Evolutionary conservation across 2,329 filamentous ascomycete species (phyloP), one percentile per base, ranked within the genome.

Genomic region (Botryotinia convoluta): DNA sequence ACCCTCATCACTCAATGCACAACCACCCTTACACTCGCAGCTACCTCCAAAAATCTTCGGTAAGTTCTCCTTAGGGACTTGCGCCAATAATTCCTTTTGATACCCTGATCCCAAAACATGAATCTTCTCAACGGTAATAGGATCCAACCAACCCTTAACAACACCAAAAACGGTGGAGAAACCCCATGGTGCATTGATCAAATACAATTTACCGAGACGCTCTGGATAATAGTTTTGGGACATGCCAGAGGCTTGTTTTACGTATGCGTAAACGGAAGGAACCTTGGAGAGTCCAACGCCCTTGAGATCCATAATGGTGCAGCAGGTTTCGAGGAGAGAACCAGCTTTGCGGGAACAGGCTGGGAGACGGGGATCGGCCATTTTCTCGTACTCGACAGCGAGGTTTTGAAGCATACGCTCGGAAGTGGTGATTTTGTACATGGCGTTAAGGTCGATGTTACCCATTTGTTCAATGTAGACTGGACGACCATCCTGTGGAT

Each of bases 221-320:
- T 99, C 96, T 12, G 96, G 96, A 86, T 99, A 99, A 90, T 98
- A 97, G 89, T 98, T 97, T 85, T 98, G 96, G 77, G 93, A 97
- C 84, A 99, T 93, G 82, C 86, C 91, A 48, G 94, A 96, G 63
- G 94, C 94, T 82, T 92, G 89, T 80, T 90, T 90, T 78, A 99
- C 89, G 86, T 98, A 98, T 72, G 90, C 88, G 86, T 97, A 97
- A 74, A 98, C 95, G 75, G 92, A 92, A 75, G 90, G 88, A 61
- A 93, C 91, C 84, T 92, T 96, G 82, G 87, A 88, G 79, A 98
- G 85, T 74, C 93, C 93, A 37, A 99, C 95, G 75, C 95, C 95
- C 87, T 97, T 97, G 83, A 98, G 88, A 84, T 99, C 96, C 92
- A 98, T 96, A 85, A 99, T 94, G 77, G 93, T 95, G 90, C 96